phyloP scores from a whole-genome alignment of 768 basidiomycete genomes.

The Boletales sp. region DNA sequence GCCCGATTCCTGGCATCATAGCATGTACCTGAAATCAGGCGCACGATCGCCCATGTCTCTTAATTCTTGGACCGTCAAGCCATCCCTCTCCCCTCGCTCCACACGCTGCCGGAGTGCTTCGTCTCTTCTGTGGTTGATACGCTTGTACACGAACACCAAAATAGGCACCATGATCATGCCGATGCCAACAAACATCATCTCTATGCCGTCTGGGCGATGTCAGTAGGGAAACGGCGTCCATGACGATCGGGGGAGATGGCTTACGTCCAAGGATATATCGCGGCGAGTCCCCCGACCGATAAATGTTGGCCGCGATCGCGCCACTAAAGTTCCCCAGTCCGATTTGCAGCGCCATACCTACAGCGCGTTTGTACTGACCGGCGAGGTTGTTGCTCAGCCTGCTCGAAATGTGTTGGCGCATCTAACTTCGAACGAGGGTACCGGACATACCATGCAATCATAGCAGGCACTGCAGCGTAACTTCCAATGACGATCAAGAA shows the following conservation, averaged over 20 bases:
- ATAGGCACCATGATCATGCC: constrained; percentile 52
- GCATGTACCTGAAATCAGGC: constrained; percentile 58
- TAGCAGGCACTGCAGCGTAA: constrained; percentile 53
- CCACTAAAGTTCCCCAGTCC: constrained; percentile 58
- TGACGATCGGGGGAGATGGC: constrained; percentile 19
- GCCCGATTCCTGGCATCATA: constrained; percentile 20
- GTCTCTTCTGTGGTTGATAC: constrained; percentile 56
- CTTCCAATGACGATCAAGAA: constrained; percentile 66
- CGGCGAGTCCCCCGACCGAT: constrained; percentile 54
- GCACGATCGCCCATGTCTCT: constrained; percentile 54
- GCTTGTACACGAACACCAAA: constrained; percentile 45
- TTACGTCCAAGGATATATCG: constrained; percentile 61
- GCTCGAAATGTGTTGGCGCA: not conserved
- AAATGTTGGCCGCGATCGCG: constrained; percentile 62
- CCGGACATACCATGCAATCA: constrained; percentile 53
- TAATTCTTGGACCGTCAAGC: constrained; percentile 14
- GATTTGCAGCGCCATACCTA: constrained; percentile 60
- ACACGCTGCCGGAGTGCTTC: constrained; percentile 2
- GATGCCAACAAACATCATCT: constrained; percentile 67
- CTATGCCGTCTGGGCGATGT: constrained; percentile 45
- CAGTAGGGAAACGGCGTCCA: not conserved
- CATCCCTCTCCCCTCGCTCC: constrained; percentile 18
- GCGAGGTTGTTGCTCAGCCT: constrained; percentile 55
- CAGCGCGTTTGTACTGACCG: constrained; percentile 67
- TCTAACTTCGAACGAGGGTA: constrained; percentile 1